A percentile compares a stretch with the other conserved stretches of the same genome.
These are phyloP conservation scores for Auriculariales sp. DNA, from an alignment of 768 basidiomycete species.

Conservation along the genomic window DNA sequence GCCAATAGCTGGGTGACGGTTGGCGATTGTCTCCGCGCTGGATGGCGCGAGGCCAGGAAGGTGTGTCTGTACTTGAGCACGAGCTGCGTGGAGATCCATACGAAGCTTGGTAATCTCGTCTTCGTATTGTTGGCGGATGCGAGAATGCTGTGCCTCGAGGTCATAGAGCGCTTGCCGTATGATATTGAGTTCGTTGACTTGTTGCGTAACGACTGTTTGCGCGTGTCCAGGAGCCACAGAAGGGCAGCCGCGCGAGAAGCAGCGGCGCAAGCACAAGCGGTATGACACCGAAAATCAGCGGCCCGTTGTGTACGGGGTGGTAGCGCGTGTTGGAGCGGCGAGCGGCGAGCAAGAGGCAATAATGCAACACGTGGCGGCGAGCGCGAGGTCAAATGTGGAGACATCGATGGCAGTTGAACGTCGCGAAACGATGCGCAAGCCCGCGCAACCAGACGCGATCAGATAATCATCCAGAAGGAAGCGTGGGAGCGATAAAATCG, in stretches of 20 bases:
- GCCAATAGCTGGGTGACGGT: neutral
- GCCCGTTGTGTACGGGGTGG: too few relatives aligned
- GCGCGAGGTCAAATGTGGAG: too few relatives aligned
- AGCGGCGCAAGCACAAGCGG: neutral
- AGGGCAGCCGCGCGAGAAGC: neutral
- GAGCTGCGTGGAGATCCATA: slow-evolving; percentile 43
- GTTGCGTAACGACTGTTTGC: slow-evolving; percentile 68
- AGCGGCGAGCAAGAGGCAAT: slow-evolving; percentile 1
- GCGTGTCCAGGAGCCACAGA: too few relatives aligned
- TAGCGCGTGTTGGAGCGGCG: neutral
- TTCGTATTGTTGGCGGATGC: slow-evolving; percentile 78
- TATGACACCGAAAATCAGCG: too few relatives aligned
- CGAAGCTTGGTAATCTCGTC: slow-evolving; percentile 65
- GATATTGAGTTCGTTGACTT: slow-evolving; percentile 81
- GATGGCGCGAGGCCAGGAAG: slow-evolving; percentile 13
- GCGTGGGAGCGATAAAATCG: neutral
- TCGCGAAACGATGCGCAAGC: slow-evolving; percentile 1
- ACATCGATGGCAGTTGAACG: slow-evolving; percentile 8
- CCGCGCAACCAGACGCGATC: neutral
- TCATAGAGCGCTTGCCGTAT: slow-evolving; percentile 86
- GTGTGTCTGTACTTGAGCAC: slow-evolving; percentile 15
- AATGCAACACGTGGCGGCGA: too few relatives aligned
- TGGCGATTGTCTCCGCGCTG: slow-evolving; percentile 36
- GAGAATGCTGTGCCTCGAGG: slow-evolving; percentile 76
- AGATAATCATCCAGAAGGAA: neutral